Evolutionary conservation across 352 stramenopile species (phyloP), one percentile per base, ranked within the genome.

Genomic region (Phytophthora tubulina): DNA sequence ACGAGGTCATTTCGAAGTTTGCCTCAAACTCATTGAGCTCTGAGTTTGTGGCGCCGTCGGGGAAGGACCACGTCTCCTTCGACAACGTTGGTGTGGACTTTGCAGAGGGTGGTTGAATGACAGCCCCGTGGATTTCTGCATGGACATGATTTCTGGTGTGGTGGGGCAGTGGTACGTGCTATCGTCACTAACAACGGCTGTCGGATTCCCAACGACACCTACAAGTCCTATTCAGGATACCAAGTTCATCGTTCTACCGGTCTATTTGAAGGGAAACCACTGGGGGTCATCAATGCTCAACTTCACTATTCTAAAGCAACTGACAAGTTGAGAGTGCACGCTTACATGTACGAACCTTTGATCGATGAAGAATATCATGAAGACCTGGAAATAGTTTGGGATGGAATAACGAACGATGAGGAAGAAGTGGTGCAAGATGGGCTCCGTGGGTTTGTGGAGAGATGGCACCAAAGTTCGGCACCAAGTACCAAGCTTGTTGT

Each of bases 81-180:
- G 58, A 61, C 0, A 57, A 69, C 46, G 27, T 64, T n/a, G 59
- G n/a, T 58, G 59, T 32, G 41, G 17, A 13, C 14, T 69, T 0
- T 63, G 66, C 14, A 6, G 35, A 30, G 35, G 56, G 3, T 60
- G 46, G 51, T 27, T 68, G n/a, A 68, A 73, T 46, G 50, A 68
- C 9, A 59, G 35, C 14, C 21, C 11, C 3, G 35, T 72, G 2
- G 36, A 63, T n/a, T 63, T 63, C 36, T 67, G 56, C n/a, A 48
- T 55, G 8, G 15, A 51, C 35, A 36, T 10, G 6, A 44, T 72
- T 42, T 55, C 31, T 2, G 55, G 7, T 17, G 6, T n/a, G 2
- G 13, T 42, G 41, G 38, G n/a, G 8, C n/a, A 61, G 8, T 62
- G 64, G 17, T 55, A 48, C 3, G 39, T 44, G 11, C 2, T 67